Evolutionary conservation across 2,329 filamentous ascomycete genomes (phyloP), one percentile per base, ranked within the genome.

Genomic region (Thermoascus crustaceus): DNA sequence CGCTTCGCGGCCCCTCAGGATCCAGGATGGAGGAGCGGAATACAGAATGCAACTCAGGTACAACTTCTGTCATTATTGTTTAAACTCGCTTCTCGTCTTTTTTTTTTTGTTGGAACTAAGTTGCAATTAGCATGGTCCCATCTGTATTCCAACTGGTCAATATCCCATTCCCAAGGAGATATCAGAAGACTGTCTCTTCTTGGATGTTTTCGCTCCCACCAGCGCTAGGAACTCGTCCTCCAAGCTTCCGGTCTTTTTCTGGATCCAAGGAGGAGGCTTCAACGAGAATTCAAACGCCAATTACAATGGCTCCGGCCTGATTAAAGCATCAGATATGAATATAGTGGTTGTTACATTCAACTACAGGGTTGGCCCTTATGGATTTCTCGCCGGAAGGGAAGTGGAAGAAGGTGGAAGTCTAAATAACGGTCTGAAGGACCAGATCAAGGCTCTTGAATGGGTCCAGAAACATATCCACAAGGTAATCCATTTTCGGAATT

Each of bases 321-420:
- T 80, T 18, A 53, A 67, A 19, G 78, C 76, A 0, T 73, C 74
- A 11, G 66, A 69, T 23, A 61, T 72, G 38, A 67, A 73, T 30
- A 78, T 86, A 17, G 61, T 88, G 0, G 75, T 85, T 0, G 80
- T 88, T 2, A 79, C 70, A 7, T 72, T 85, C 59, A 87, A 86
- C 58, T 87, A 88, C 53, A 77, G 84, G 4, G 80, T 88, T 7
- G 82, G 82, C 0, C 71, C 75, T 0, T 86, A 78, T 45, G 83
- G 84, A 0, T 88, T 87, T 52, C 66, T 88, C 8, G 73, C 75
- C 2, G 67, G 76, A 37, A 61, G 71, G 10, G 71, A 80, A 46
- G 58, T 79, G 1, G 45, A 60, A 20, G 48, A 49, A 44, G 45
- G 59, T 4, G 71, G 74, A 2, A 73, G 70, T 38, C 52, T 78